Base-by-base conservation (phyloP, 1,139 yeast species). In the Magnusiomyces suaveolens region DNA sequence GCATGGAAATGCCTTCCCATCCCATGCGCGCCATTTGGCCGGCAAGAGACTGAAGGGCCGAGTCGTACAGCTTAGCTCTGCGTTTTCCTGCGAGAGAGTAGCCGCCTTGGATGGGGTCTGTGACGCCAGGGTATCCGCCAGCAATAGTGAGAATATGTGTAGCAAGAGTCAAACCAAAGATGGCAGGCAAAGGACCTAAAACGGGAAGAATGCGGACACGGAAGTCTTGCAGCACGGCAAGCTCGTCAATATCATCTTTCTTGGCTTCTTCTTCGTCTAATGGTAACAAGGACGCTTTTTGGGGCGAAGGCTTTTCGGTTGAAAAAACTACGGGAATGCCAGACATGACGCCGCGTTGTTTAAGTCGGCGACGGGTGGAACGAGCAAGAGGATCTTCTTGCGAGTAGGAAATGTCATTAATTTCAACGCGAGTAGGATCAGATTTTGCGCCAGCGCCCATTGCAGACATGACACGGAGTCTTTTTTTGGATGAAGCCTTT, bases 381-480 rank as follows among this genome's bases (percentile, higher is more conserved):
- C 95, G 79, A n/a, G 96, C 86, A 54, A 92, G 75, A 2, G 97
- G 95, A 67, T 92, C 98, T 69, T 92, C 98, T 63, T 86, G 94
- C 0, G 98, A 80, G 46, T 73, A 73, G 38, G 87, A 83, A 32
- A 88, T 78, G 64, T 87, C 94, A 18, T 89, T 90, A 47, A 86
- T 76, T 70, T 86, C 78, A 68, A 90, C 76, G 70, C 97, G 69
- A 60, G 96, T 78, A 60, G 96, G 83, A 72, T 94, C 84, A 66
- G 95, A 75, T 73, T 90, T 83, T 63, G 96, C 85, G 6, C 96
- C 96, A 0, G 98, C 97, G 25, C 98, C 98, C 80, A 95, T 95
- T 0, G 96, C 87, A 1, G 95, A 83, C 49, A 92, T 79, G 32
- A 88, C 84, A 20, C 49, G 52, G 1, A 79, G 79, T 4, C 16